Evolutionary conservation across 768 basidiomycete species (phyloP), one percentile per base, ranked within the genome.

Genomic region (Daedalea quercina): DNA sequence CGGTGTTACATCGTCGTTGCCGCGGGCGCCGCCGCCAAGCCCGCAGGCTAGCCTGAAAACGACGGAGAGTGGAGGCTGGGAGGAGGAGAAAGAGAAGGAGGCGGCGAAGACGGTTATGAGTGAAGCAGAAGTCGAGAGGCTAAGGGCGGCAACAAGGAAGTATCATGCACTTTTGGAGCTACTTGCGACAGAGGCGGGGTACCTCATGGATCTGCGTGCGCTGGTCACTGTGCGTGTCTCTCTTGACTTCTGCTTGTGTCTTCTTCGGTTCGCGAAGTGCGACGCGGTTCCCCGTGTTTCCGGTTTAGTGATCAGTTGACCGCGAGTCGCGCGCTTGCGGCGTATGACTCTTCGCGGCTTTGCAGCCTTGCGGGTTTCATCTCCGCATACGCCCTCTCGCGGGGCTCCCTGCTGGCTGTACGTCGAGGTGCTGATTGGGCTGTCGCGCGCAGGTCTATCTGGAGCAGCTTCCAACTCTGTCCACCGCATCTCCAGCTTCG

Each of bases 101-200:
- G 52, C 46, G 54, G 45, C 31, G 34, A 41, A 19, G 23, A 25
- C 41, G 13, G 43, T 49, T 43, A 50, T 53, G 48, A 33, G 51
- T 28, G 54, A 61, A 46, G 60, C 56, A 51, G 33, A 52, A 28
- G 33, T 49, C 44, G 50, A 53, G 43, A 17, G 47, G 37, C 31
- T 9, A 41, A 22, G 40, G 28, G 26, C 43, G 47, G 44, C 42
- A 28, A 34, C 53, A 54, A 60, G 64, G 33, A 61, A 67, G 51
- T 85, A 78, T 57, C 85, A 96, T 61, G 87, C 91, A 6, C 77
- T 97, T 47, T 75, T 82, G 58, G 95, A 97, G 69, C 73, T 98
- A 37, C 76, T 97, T 23, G 74, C 80, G 53, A 94, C 93, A 0
- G 95, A 98, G 72, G 73, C 81, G 19, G 81, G 82, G 7, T 98